Percentiles rank a stretch among this genome's conserved stretches.
Evolutionary conservation across 169 alveolate species (phyloP).

Genomic region (Neospora caninum): DNA sequence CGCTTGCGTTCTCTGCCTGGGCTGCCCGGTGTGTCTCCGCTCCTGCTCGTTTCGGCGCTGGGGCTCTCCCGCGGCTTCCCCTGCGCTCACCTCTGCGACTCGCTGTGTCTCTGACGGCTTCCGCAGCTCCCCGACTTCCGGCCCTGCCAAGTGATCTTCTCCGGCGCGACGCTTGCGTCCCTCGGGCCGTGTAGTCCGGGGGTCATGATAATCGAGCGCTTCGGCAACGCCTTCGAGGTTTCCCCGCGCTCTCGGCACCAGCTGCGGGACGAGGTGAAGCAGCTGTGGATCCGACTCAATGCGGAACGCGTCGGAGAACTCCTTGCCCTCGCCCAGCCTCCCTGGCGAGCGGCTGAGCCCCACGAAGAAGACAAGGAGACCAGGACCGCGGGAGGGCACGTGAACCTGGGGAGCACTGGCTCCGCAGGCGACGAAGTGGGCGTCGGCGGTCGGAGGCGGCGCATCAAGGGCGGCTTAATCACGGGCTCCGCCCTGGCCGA

Average conservation of each 20-base stretch:
- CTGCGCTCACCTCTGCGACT: too few species aligned
- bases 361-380: neutral
- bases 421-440: neutral
- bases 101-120: neutral
- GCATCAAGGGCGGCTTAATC: neutral
- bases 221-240: slow-evolving; percentile 46
- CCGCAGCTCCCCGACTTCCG: slow-evolving; percentile 30
- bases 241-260: neutral
- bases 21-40: neutral
- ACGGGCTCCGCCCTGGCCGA: neutral
- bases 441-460: neutral
- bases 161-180: slow-evolving; percentile 47
- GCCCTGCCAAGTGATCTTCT: slow-evolving; percentile 46
- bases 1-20: neutral
- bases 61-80: neutral
- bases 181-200: slow-evolving; percentile 65
- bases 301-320: neutral
- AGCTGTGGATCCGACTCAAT: slow-evolving; percentile 40
- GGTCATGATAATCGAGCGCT: slow-evolving; percentile 57
- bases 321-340: neutral
- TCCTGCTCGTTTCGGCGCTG: neutral
- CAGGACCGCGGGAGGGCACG: neutral
- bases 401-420: neutral
- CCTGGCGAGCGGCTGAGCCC: neutral
- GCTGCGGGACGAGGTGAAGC: slow-evolving; percentile 37